Conservation (phyloP, 495 filamentous ascomycete species). For the Sordaria brevicollis region DNA sequence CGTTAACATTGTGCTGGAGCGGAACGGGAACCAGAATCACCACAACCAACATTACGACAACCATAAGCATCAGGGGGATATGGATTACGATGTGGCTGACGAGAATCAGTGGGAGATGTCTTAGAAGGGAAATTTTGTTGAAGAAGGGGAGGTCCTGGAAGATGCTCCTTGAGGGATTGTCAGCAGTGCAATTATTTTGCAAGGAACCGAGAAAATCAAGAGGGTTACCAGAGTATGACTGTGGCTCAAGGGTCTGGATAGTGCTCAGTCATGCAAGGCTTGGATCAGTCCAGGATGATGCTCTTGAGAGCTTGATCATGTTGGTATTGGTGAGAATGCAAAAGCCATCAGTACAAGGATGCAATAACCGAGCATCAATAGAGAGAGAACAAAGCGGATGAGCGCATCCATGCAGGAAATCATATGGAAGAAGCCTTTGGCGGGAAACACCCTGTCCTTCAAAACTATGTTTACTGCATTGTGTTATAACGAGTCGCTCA, state of each 20-base stretch:
- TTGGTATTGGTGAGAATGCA: too few species aligned
- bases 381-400: neutral
- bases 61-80: conserved; percentile 17
- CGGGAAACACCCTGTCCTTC: neutral
- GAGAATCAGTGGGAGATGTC: conserved; percentile 28
- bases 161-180: too few species aligned
- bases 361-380: too few species aligned
- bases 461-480: neutral
- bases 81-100: conserved; percentile 38
- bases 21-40: conserved; percentile 1
- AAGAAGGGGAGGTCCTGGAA: neutral
- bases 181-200: too few species aligned
- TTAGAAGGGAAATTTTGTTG: neutral
- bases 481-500: neutral
- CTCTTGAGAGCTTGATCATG: too few species aligned
- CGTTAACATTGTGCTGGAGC: conserved; percentile 20
- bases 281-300: too few species aligned
- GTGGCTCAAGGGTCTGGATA: too few species aligned
- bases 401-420: neutral
- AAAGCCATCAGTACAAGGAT: too few species aligned
- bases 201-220: too few species aligned
- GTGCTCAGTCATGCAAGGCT: too few species aligned
- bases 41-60: conserved; percentile 1
- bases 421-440: neutral
- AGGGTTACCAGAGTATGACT: too few species aligned